phyloP scores from a whole-genome alignment of 2,329 filamentous ascomycete species.

The Cladosporium oxysporum region DNA sequence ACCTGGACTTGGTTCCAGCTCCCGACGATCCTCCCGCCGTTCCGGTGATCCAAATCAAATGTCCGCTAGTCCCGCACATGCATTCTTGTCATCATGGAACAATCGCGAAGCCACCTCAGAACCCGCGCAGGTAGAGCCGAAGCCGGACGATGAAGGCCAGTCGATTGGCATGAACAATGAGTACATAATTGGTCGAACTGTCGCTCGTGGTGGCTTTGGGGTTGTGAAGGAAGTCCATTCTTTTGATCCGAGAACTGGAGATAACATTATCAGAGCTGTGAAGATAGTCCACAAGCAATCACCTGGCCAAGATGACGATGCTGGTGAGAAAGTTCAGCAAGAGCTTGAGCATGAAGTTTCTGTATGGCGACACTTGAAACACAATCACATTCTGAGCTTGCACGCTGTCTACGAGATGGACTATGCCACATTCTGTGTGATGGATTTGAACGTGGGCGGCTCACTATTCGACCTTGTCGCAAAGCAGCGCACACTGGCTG shows the following conservation, averaged over 20 bases:
- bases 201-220: constrained; percentile 67
- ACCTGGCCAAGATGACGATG: constrained; percentile 55
- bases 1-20: constrained; percentile 22
- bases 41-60: constrained; percentile 30
- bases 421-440: constrained; percentile 70
- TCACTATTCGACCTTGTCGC: constrained; percentile 65
- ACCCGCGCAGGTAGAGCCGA: constrained; percentile 34
- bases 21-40: constrained; percentile 31
- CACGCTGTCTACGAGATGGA: constrained; percentile 67
- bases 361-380: constrained; percentile 66
- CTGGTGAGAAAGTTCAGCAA: constrained; percentile 66
- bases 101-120: constrained; percentile 25
- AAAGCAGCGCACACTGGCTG: constrained; percentile 47
- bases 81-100: constrained; percentile 35
- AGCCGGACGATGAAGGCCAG: constrained; percentile 68
- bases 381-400: constrained; percentile 63
- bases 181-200: constrained; percentile 67
- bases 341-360: constrained; percentile 70
- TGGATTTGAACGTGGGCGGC: constrained; percentile 63
- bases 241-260: constrained; percentile 51
- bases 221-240: constrained; percentile 67
- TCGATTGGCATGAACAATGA: constrained; percentile 61
- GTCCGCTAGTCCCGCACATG: constrained; percentile 36
- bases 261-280: constrained; percentile 60
- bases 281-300: constrained; percentile 67